phyloP scores from a whole-genome alignment of 768 basidiomycete genomes.

The Boletus vermiculosoides region DNA sequence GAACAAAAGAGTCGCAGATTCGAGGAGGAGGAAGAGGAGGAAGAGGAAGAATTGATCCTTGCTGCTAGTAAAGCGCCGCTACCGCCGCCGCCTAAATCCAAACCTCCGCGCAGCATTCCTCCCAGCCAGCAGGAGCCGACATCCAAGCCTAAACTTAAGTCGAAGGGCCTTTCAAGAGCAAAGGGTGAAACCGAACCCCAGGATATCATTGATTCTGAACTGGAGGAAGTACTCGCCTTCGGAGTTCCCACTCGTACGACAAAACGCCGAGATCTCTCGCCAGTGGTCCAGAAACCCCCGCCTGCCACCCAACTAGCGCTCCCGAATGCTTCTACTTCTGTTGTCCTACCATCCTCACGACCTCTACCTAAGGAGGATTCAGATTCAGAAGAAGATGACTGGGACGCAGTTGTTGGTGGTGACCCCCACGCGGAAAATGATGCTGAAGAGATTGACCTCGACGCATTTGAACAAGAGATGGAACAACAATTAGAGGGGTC shows the following conservation, averaged over 20 bases:
- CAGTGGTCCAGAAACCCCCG: conserved; percentile 19
- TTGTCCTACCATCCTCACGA: conserved; percentile 32
- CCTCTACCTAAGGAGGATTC: conserved; percentile 33
- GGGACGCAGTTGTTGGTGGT: conserved; percentile 45
- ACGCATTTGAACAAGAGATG: conserved; percentile 37
- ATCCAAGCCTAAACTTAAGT: conserved; percentile 28
- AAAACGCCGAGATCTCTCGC: conserved; percentile 32
- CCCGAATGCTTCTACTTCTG: conserved; percentile 33
- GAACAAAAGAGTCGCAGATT: conserved; percentile 34
- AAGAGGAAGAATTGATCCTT: conserved; percentile 35
- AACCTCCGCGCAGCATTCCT: conserved; percentile 25
- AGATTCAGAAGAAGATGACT: conserved; percentile 50
- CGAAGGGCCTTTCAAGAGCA: conserved; percentile 22
- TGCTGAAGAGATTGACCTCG: conserved; percentile 35
- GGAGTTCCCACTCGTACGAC: conserved; percentile 42
- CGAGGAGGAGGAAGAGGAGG: conserved; percentile 22
- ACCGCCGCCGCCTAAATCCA: conserved; percentile 34
- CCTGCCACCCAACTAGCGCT: conserved; percentile 37
- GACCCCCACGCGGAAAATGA: conserved; percentile 29
- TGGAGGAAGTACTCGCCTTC: conserved; percentile 50
- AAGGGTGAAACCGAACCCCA: conserved; percentile 22
- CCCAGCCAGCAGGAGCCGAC: conserved; percentile 23
- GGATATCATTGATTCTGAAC: conserved; percentile 28
- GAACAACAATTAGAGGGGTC: conserved; percentile 37
- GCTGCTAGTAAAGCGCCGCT: conserved; percentile 15